A percentile compares a stretch with the other conserved stretches of the same genome.
phyloP scores from a whole-genome alignment of 202 grass and related monocot species.

The Brachypodium distachyon region DNA sequence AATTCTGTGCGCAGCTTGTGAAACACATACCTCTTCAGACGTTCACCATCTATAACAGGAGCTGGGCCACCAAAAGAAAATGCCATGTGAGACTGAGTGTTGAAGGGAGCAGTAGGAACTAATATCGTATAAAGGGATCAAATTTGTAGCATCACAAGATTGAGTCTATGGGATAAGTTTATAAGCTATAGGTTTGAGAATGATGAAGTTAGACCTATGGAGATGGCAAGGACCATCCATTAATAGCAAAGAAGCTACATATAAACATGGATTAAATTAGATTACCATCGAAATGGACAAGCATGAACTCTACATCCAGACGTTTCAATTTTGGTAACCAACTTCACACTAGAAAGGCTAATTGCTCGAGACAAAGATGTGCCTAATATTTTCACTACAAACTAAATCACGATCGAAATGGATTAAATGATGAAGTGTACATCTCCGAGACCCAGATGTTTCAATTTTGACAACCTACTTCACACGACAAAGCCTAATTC shows the following conservation, averaged over 20 bases:
- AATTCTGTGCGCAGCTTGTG: conserved; percentile 56
- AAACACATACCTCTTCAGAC: conserved; percentile 77
- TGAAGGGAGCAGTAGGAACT: not conserved
- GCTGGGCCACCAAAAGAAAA: conserved; percentile 45
- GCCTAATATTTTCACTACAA: not conserved
- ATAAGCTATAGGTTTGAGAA: too few species aligned
- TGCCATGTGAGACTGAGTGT: not conserved
- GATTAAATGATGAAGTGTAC: not conserved
- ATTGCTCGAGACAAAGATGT: not conserved
- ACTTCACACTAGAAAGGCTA: not conserved
- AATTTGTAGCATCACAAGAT: not conserved
- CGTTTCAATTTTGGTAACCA: not conserved
- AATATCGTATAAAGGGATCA: not conserved
- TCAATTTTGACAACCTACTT: not conserved
- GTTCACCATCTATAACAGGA: conserved; percentile 53
- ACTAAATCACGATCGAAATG: not conserved
- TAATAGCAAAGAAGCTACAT: not conserved
- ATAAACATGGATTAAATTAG: too few species aligned
- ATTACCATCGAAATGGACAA: not conserved
- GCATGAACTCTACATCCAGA: not conserved
- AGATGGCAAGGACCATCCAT: not conserved
- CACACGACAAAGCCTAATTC: not conserved
- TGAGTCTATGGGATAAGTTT: not conserved
- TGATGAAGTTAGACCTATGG: not conserved
- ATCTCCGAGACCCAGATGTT: not conserved